These are phyloP conservation scores for Metschnikowia baotianmanensis DNA, from an alignment of 805 yeast genomes.

Conservation along the genomic window DNA sequence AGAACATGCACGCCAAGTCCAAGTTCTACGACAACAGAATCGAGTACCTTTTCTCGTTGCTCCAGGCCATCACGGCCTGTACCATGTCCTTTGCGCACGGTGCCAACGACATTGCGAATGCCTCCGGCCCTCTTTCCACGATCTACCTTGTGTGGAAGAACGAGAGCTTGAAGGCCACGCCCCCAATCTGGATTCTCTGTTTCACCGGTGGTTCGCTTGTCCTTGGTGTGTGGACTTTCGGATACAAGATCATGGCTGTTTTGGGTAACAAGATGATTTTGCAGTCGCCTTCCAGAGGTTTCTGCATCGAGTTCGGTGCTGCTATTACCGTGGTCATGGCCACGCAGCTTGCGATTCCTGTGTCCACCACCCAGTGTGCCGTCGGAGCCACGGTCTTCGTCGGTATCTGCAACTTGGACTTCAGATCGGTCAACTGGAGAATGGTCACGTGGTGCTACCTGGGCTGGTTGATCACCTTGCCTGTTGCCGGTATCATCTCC, in stretches of 20 bases:
- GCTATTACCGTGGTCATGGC: slow-evolving; percentile 76
- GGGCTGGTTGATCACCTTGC: slow-evolving; percentile 74
- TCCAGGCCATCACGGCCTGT: slow-evolving; percentile 71
- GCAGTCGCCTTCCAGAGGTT: slow-evolving; percentile 79
- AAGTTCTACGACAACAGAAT: slow-evolving; percentile 68
- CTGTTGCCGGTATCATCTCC: slow-evolving; percentile 69
- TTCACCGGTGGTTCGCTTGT: slow-evolving; percentile 67
- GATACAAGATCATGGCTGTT: slow-evolving; percentile 66
- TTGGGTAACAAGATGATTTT: slow-evolving; percentile 72
- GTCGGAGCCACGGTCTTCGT: slow-evolving; percentile 77
- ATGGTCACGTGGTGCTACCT: slow-evolving; percentile 68
- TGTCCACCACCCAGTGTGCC: slow-evolving; percentile 76
- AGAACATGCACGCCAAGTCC: slow-evolving; percentile 52
- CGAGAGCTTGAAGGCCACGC: slow-evolving; percentile 52
- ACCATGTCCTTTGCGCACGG: slow-evolving; percentile 85
- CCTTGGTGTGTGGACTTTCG: slow-evolving; percentile 68
- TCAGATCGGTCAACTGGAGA: slow-evolving; percentile 70
- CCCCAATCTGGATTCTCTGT: slow-evolving; percentile 70
- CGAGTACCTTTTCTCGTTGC: slow-evolving; percentile 63
- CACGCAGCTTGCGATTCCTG: slow-evolving; percentile 66
- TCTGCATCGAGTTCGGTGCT: slow-evolving; percentile 73
- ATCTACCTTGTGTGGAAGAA: slow-evolving; percentile 61
- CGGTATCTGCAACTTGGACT: slow-evolving; percentile 67
- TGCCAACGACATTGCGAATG: slow-evolving; percentile 75
- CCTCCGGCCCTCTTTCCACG: slow-evolving; percentile 72